Evolutionary conservation across 805 yeast genomes (phyloP), one percentile per base, ranked within the genome.

Genomic region (Wickerhamomyces chaumierensis): DNA sequence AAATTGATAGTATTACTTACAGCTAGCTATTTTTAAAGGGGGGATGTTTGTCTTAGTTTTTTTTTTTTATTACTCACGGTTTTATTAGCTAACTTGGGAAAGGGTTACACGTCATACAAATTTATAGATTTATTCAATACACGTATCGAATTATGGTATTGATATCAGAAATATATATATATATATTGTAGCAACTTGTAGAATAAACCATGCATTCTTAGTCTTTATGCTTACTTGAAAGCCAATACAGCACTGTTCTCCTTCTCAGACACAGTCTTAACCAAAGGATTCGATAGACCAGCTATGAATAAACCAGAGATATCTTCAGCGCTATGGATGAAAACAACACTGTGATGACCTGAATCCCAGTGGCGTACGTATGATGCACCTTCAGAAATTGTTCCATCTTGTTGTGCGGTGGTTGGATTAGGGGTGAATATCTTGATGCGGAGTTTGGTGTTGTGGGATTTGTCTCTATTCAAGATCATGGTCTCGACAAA

Each of bases 301-400:
- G 42, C 39, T 18, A 43, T 36, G 21, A 43, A 27, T 23, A 43
- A 23, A 1, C 46, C 44, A 21, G 16, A 39, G 18, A 39, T 13
- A 12, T 19, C 25, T 2, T 36, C 39, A 5, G 34, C 5, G 16
- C 12, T 19, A 5, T 39, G 9, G 11, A 39, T 17, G 14, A 11
- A 25, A 4, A 14, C 12, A 14, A 25, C 29, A 9, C n/a, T 14
- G 29, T 25, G 29, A 13, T 25, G 9, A 37, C 25, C 14, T 14
- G 19, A 19, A 31, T 33, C 17, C 39, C 42, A 14, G 29, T 38
- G 18, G 40, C 39, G 4, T 35, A 9, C 28, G 19, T 33, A 14
- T 29, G 18, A 2, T n/a, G 8, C 8, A 39, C n/a, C 17, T 25
- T 27, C 13, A 25, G 34, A 35, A 36, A 23, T 23, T 21, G 33